These are phyloP conservation scores for Xylariaceae sp. DNA, from an alignment of 2,329 filamentous ascomycete species.

Conservation along the genomic window DNA sequence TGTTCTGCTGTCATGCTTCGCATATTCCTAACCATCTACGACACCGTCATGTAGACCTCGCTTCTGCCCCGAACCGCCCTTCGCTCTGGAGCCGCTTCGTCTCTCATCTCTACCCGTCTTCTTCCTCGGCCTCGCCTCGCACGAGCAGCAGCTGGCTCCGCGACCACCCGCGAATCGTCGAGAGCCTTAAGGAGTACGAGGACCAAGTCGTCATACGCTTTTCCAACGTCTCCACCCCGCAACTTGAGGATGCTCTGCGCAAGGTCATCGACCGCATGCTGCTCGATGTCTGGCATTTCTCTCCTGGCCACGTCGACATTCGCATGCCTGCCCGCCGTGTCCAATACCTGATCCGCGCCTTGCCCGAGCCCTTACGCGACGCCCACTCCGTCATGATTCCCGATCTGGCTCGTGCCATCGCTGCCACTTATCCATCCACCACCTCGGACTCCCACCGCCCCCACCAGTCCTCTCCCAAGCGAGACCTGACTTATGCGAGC, in stretches of 20 bases:
- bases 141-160: constrained; percentile 23
- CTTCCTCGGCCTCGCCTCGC: constrained; percentile 18
- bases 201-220: constrained; percentile 82
- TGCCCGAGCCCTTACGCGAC: constrained; percentile 69
- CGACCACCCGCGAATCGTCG: constrained; percentile 27
- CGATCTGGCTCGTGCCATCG: constrained; percentile 73
- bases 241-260: constrained; percentile 27
- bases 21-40: too few relatives aligned
- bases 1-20: too few relatives aligned
- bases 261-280: constrained; percentile 52
- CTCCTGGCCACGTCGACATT: constrained; percentile 78
- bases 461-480: background rate
- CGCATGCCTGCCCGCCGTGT: constrained; percentile 73
- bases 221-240: constrained; percentile 67
- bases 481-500: background rate
- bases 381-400: constrained; percentile 74
- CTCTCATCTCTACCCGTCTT: constrained; percentile 19
- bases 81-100: constrained; percentile 26
- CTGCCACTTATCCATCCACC: constrained; percentile 64
- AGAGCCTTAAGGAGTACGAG: constrained; percentile 54
- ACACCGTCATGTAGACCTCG: too few relatives aligned
- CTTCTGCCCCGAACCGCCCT: too few relatives aligned
- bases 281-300: constrained; percentile 87
- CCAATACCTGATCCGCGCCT: constrained; percentile 69
- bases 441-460: constrained; percentile 54